Base-by-base conservation (phyloP, 2,329 filamentous ascomycete species). In the Colletotrichum acutatum region DNA sequence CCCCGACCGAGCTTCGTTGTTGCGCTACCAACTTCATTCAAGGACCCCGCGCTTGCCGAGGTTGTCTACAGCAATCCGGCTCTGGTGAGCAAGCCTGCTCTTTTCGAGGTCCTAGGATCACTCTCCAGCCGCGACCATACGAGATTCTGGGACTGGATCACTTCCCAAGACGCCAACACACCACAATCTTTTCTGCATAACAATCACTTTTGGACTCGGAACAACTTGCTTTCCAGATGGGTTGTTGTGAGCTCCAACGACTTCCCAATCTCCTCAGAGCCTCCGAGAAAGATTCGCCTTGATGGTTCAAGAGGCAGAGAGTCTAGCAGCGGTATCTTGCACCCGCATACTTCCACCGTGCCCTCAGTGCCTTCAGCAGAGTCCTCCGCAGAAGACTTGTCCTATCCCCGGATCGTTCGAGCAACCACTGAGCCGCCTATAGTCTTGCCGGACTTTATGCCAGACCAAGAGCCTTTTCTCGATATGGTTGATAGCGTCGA, bases 1-100 rank as follows among this genome's bases (percentile, higher is more conserved):
- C 82, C 83, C 34, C 80, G 84, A 66, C 83, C 84, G 65, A 82
- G 82, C 56, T 86, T 86, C 57, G 78, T 85, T 68, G 80, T 83
- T 59, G 78, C 77, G 34, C 62, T 76, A 22, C 65, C 73, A 19
- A 53, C 75, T 19, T 58, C 65, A 14, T 42, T 71, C 61, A 65
- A 75, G 57, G 62, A 76, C 32, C 57, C 75, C 24, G 54, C 66
- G 32, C 71, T 69, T 30, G 66, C 74, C 9, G 58, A 61, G 37
- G 67, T 80, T 19, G 77, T 80, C 26, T 84, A 85, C 76, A 79
- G 79, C 69, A 86, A 86, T 69, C 80, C 82, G 56, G 80, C 82
- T n/a, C 77, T 85, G 3, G 74, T 76, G 26, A 71, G 76, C 42
- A 78, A 80, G 54, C 42, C 76, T 22, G 76, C 76, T 14, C 80